Conservation (phyloP, 2,329 filamentous ascomycete genomes). For the Madurella fahalii region DNA sequence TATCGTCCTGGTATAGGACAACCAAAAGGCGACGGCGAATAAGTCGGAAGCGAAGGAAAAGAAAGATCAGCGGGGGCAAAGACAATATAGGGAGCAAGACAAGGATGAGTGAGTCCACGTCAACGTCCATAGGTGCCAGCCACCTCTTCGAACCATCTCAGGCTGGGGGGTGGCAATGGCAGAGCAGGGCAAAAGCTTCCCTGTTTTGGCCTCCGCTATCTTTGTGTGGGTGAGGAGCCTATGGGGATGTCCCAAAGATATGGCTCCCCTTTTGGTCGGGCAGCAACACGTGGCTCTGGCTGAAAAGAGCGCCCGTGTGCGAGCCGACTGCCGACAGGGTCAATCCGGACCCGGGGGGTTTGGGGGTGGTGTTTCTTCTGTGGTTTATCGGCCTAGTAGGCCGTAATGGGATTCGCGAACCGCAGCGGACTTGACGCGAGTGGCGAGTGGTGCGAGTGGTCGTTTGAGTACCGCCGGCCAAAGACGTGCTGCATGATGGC, state of each 20-base stretch:
- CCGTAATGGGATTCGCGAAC: conserved; percentile 15
- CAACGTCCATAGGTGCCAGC: not conserved
- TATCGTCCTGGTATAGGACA: not conserved
- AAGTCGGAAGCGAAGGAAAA: too few relatives aligned
- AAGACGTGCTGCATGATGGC: conserved; percentile 35
- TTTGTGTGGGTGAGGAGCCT: not conserved
- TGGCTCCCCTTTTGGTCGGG: conserved; percentile 8
- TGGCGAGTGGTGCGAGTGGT: conserved; percentile 21
- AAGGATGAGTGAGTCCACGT: not conserved
- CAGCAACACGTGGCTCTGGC: conserved; percentile 15
- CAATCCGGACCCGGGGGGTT: not conserved
- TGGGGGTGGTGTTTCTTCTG: not conserved
- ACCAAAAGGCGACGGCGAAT: too few relatives aligned
- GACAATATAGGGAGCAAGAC: not conserved
- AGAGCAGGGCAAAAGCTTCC: too few relatives aligned
- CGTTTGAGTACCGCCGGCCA: conserved; percentile 28
- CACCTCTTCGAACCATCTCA: not conserved
- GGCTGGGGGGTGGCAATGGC: not conserved
- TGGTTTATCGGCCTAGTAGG: conserved; percentile 11
- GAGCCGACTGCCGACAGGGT: not conserved
- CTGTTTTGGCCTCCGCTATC: too few relatives aligned
- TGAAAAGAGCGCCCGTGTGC: not conserved
- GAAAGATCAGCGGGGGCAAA: too few relatives aligned
- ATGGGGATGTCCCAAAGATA: not conserved
- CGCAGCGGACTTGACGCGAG: conserved; percentile 19